These are phyloP conservation scores for Sphagnum fallax DNA, from an alignment of 228 moss, liverwort and hornwort genomes.

Conservation along the genomic window DNA sequence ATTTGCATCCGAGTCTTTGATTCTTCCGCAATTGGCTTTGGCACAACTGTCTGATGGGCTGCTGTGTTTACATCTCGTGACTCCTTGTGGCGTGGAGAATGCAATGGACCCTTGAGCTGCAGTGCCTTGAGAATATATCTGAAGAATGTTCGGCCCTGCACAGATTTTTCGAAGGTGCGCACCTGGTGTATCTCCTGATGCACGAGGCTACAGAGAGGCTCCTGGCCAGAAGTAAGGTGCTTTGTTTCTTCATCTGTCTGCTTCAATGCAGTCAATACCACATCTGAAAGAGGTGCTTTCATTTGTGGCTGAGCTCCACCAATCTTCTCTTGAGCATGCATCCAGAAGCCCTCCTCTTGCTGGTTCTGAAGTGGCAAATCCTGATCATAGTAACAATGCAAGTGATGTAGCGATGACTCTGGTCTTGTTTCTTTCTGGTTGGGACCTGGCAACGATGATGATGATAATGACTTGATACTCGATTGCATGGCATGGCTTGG, in stretches of 20 bases:
- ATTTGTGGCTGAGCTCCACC: slow-evolving; percentile 1
- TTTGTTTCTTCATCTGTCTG: slow-evolving; percentile 4
- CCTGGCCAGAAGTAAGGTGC: slow-evolving; percentile 4
- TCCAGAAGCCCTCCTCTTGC: background rate
- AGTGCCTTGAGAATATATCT: slow-evolving; percentile 56
- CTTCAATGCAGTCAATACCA: slow-evolving; percentile 3
- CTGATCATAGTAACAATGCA: background rate
- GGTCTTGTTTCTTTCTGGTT: slow-evolving; percentile 8
- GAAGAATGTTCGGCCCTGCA: slow-evolving; percentile 26
- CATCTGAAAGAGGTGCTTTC: slow-evolving; percentile 9
- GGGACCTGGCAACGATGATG: background rate
- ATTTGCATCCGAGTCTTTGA: slow-evolving; percentile 12
- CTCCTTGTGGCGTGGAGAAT: slow-evolving; percentile 36
- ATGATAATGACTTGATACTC: no score
- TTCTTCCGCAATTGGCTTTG: slow-evolving; percentile 17
- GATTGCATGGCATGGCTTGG: no score
- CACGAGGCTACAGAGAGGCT: slow-evolving; percentile 4
- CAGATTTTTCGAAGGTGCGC: slow-evolving; percentile 16
- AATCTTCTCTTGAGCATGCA: background rate
- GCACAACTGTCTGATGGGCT: slow-evolving; percentile 7
- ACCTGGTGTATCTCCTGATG: slow-evolving; percentile 11
- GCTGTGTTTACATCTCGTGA: slow-evolving; percentile 23
- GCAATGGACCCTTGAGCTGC: slow-evolving; percentile 43
- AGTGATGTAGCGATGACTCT: background rate
- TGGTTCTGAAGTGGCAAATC: background rate